Evolutionary conservation across 306 rosid genomes (phyloP).

Genomic region (Quercus ilex): DNA sequence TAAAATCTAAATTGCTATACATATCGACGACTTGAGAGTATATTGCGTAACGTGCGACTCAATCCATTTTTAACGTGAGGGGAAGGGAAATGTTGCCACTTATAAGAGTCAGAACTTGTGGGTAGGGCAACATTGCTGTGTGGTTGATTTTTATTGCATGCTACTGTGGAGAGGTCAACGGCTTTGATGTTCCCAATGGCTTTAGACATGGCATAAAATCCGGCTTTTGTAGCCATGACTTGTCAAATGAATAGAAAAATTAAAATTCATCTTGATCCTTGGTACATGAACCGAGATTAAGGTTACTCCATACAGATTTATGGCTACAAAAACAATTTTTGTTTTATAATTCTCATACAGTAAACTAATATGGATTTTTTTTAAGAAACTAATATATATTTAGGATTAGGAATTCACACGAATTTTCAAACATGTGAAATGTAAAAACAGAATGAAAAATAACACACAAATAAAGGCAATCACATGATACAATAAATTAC

Average conservation of each 20-base stretch:
- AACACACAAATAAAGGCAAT: no score
- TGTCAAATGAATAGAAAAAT: constrained; percentile 10
- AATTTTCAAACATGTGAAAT: no score
- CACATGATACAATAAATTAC: no score
- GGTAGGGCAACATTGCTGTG: not conserved
- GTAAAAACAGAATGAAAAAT: no score
- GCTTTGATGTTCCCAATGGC: constrained; percentile 7
- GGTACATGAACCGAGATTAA: constrained; percentile 1
- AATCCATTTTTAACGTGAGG: constrained; percentile 28
- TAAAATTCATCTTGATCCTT: not conserved
- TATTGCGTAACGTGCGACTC: constrained; percentile 11
- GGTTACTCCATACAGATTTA: not conserved
- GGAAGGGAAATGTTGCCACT: constrained; percentile 21
- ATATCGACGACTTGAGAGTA: not conserved
- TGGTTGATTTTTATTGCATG: not conserved
- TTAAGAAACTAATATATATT: no score
- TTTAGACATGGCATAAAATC: constrained; percentile 5
- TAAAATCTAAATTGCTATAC: not conserved
- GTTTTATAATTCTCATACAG: not conserved
- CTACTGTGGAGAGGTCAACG: not conserved
- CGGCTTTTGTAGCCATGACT: constrained; percentile 3
- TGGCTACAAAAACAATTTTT: not conserved
- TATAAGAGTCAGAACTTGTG: not conserved
- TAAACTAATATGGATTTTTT: no score
- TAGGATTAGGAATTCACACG: no score